A percentile compares a stretch with the other conserved stretches of the same genome.
These are phyloP conservation scores for Sarocladium brachiariae DNA, from an alignment of 2,329 filamentous ascomycete genomes.

Conservation along the genomic window DNA sequence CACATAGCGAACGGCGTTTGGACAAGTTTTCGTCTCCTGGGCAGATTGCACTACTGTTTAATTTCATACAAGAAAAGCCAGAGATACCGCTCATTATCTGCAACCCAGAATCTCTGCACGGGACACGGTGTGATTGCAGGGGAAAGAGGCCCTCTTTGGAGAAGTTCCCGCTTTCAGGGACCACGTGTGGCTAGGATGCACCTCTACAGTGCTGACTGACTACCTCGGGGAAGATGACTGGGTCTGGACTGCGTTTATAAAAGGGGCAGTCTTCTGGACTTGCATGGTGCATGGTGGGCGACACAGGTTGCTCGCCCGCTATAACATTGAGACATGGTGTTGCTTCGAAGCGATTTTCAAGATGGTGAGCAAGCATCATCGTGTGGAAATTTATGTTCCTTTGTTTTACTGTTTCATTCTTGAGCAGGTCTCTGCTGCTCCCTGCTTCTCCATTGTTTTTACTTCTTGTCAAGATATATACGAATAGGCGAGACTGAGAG, in stretches of 20 bases:
- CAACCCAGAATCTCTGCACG: too few relatives aligned
- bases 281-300: neutral
- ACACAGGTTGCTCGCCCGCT: neutral
- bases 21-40: constrained; percentile 37
- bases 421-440: neutral
- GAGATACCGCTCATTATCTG: neutral
- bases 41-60: constrained; percentile 42
- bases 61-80: constrained; percentile 38
- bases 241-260: neutral
- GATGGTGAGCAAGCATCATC: neutral
- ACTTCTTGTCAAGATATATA: constrained; percentile 7
- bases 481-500: constrained; percentile 3
- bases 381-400: neutral
- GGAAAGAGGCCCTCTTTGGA: too few relatives aligned
- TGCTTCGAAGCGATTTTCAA: neutral
- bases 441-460: neutral
- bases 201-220: neutral
- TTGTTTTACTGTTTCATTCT: constrained; percentile 1
- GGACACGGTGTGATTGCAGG: neutral
- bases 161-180: too few relatives aligned
- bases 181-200: neutral
- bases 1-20: constrained; percentile 52
- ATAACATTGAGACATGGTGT: neutral
- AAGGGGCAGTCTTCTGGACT: neutral
- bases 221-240: neutral